These are phyloP conservation scores for Globisporangium ultimum DNA, from an alignment of 352 stramenopile genomes.

Conservation along the genomic window DNA sequence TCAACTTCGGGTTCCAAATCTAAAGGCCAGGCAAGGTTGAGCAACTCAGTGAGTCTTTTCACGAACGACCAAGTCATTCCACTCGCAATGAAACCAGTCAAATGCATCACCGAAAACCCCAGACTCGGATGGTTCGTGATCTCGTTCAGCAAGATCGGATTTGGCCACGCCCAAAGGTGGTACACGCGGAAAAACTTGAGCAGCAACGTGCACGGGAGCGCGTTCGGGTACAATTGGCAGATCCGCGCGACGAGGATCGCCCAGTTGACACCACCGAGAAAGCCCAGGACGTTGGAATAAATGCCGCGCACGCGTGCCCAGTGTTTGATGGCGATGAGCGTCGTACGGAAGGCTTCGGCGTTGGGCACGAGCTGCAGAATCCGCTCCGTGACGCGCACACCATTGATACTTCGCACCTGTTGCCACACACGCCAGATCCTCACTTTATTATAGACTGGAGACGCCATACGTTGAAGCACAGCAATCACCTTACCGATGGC, in stretches of 20 bases:
- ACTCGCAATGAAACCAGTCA: neutral
- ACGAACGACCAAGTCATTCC: neutral
- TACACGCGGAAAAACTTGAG: slow-evolving; percentile 96
- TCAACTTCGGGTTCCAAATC: slow-evolving; percentile 88
- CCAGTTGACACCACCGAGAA: slow-evolving; percentile 98
- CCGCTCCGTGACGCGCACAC: slow-evolving; percentile 93
- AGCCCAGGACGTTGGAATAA: slow-evolving; percentile 99
- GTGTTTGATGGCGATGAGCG: slow-evolving; percentile 90
- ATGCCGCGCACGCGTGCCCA: slow-evolving; percentile 92
- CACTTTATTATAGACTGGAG: too few species aligned
- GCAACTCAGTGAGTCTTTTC: slow-evolving; percentile 3
- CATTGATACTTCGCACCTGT: slow-evolving; percentile 90
- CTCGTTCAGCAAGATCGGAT: slow-evolving; percentile 87
- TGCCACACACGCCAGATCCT: neutral
- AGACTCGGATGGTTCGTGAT: slow-evolving; percentile 48
- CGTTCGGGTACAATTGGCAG: slow-evolving; percentile 90
- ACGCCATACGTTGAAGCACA: too few species aligned
- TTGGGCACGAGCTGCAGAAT: slow-evolving; percentile 91
- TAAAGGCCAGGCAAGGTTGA: slow-evolving; percentile 19
- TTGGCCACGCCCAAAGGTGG: slow-evolving; percentile 95
- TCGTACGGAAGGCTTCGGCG: slow-evolving; percentile 82
- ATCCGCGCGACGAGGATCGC: slow-evolving; percentile 96
- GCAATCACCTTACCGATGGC: slow-evolving; percentile 30
- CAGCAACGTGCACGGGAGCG: slow-evolving; percentile 85
- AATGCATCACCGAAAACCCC: slow-evolving; percentile 53